Evolutionary conservation across 148 eudicot species (phyloP), one percentile per base, ranked within the genome.

Genomic region (Silene conica): DNA sequence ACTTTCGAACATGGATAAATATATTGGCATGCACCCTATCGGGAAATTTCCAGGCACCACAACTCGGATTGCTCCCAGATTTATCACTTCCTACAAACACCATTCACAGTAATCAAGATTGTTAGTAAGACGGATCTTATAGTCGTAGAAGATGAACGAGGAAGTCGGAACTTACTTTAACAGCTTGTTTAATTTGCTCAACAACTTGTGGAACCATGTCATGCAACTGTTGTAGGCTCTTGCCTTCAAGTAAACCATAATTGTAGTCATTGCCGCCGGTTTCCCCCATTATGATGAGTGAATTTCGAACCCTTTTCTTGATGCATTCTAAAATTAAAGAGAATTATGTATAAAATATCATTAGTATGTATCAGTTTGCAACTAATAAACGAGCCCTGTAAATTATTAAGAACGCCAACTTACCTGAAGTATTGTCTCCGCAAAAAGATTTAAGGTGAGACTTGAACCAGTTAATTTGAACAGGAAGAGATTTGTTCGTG

Each of bases 261-360:
- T 80, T 78, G 57, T 74, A 74, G 73, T 83, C 86, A 61, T 83
- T 83, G 13, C 86, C 84, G 25, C 86, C 86, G 12, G 78, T 75
- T 69, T 81, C 86, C 25, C 86, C 86, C 75, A 80, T 63, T 19
- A 83, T 13, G 55, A 83, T 50, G 54, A 83, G 67, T 26, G 67
- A 63, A 26, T 63, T 31, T 0, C 43, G 10, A 14, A 63, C 67
- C 43, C 67, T 63, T 31, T 6, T 6, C 43, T 28, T 31, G n/a
- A n/a, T n/a, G 67, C 43, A 26, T 63, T 63, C 67, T 63, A 5
- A 38, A 63, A 12, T 31, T 31, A 31, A 31, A 31, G 3, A 31
- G 3, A 31, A 31, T 31, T 31, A 31, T 31, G 34, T 31, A 26
- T 26, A 26, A 26, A 26, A 31, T 31, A 3, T 31, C 34, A 31